Percentiles rank a stretch among this genome's conserved stretches.
Conservation (phyloP, 2,329 filamentous ascomycete species). For the Paramyrothecium sp. region DNA sequence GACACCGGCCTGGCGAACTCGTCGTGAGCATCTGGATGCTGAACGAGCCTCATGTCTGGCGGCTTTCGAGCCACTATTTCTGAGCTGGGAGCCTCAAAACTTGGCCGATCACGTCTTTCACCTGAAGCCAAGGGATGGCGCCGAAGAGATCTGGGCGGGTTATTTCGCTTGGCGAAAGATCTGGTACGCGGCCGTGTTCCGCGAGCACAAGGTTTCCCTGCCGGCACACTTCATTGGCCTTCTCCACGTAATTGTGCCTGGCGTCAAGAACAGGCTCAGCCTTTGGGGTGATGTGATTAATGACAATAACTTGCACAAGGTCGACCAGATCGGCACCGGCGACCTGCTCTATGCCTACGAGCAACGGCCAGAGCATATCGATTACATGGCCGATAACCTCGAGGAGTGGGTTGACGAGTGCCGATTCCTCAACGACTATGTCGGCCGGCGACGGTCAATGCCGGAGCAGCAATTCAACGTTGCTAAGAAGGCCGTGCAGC, state of each 20-base stretch:
- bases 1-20: neutral
- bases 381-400: constrained; percentile 4
- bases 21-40: neutral
- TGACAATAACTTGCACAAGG: constrained; percentile 10
- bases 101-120: constrained; percentile 2
- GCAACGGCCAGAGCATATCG: constrained; percentile 2
- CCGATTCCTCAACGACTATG: constrained; percentile 14
- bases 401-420: constrained; percentile 9
- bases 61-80: neutral
- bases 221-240: no score
- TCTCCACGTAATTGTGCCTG: no score
- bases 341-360: constrained; percentile 12
- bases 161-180: constrained; percentile 14
- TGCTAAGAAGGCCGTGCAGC: constrained; percentile 10
- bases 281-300: constrained; percentile 14
- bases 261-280: no score
- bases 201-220: neutral
- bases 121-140: neutral
- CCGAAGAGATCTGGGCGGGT: constrained; percentile 9
- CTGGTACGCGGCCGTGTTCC: constrained; percentile 12
- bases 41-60: neutral
- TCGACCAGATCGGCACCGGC: constrained; percentile 1
- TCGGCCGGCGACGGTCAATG: constrained; percentile 10
- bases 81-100: neutral
- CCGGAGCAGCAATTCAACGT: neutral